Evolutionary conservation across 257 asterid species (phyloP), one percentile per base, ranked within the genome.

Genomic region (Hygrophila difformis): DNA sequence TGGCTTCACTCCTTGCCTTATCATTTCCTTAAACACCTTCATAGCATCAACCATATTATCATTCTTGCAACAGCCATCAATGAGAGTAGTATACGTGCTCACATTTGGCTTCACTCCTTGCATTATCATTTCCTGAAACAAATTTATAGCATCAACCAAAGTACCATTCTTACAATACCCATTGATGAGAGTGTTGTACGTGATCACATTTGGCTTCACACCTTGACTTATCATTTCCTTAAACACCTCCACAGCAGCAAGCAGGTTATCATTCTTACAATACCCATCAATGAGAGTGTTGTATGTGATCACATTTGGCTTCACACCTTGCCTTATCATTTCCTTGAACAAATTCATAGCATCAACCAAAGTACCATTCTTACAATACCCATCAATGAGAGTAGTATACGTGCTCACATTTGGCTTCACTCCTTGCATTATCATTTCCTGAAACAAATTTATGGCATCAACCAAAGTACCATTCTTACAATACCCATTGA

Each of bases 41-140:
- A 78, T 26, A 8, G 92, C 92, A 26, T 88, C 59, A 45, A 51
- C 58, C 21, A 63, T 43, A 39, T 66, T 54, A 17, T 62, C 78
- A 60, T 77, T 78, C 75, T 81, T 86, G 51, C 69, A 58, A 75
- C 70, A 86, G 36, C 94, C 93, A 63, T 77, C 51, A 18, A 82
- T 79, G 13, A 86, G 67, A 68, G 74, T 61, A 55, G 81, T 86
- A 56, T 86, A 82, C 40, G 81, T 66, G 74, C 39, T 69, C 71
- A 81, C 63, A 47, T 38, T 67, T 21, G 89, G 84, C 49, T 23
- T 17, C 43, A 64, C 57, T 52, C 82, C 94, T n/a, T n/a, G n/a
- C n/a, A n/a, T n/a, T n/a, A n/a, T n/a, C 59, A 26, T 56, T 26
- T 47, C 64, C 49, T 52, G 56, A 57, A 73, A 61, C 73, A 59